phyloP scores from a whole-genome alignment of 768 basidiomycete species.

The Mycena chlorophos region DNA sequence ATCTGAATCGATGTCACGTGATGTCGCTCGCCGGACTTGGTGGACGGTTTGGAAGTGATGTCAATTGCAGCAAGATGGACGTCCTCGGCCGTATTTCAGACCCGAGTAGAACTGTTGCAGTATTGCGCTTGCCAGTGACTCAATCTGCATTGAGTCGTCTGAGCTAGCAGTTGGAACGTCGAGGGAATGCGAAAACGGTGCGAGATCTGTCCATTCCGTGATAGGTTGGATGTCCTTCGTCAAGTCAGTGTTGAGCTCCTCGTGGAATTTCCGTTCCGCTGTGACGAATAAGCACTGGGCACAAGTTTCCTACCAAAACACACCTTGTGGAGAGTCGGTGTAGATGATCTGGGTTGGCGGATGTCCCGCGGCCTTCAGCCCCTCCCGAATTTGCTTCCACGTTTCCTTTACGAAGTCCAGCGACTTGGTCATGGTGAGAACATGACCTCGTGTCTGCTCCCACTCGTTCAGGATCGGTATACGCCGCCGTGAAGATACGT shows the following conservation, averaged over 20 bases:
- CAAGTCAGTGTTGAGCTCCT: background rate
- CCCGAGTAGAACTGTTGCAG: background rate
- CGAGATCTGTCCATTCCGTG: background rate
- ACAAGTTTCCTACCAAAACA: background rate
- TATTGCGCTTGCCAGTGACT: background rate
- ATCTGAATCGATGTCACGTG: background rate
- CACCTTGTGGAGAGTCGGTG: background rate
- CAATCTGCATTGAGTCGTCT: background rate
- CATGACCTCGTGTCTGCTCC: background rate
- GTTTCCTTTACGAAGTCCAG: background rate
- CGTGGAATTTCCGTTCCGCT: constrained; percentile 2
- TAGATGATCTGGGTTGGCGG: background rate
- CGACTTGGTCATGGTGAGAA: background rate
- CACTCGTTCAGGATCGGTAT: background rate
- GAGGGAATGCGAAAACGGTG: background rate
- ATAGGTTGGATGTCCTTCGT: background rate
- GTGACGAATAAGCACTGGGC: background rate
- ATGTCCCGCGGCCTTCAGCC: background rate
- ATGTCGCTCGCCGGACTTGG: background rate
- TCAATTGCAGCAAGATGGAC: background rate
- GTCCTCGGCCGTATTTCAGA: background rate
- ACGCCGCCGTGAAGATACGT: background rate
- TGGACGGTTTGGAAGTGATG: background rate
- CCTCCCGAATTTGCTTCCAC: background rate
- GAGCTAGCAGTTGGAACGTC: background rate